Percentiles rank a stretch among this genome's conserved stretches.
These are phyloP conservation scores for Pyrus betulifolia DNA, from an alignment of 306 rosid species.

Conservation along the genomic window DNA sequence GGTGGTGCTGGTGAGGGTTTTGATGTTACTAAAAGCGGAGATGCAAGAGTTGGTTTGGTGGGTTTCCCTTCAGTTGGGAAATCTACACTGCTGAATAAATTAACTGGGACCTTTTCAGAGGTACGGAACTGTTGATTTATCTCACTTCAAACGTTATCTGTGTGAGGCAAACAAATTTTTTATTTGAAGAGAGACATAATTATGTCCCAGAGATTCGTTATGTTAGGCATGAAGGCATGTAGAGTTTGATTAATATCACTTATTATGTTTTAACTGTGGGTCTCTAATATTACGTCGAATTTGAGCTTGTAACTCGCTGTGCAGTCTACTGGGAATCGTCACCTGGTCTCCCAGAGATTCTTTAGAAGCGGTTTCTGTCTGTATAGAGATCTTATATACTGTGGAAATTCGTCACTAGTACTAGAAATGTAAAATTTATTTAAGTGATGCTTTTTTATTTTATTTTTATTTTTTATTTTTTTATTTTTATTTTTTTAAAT, in stretches of 20 bases:
- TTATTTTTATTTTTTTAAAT: no score
- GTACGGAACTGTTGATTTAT: conserved; percentile 25
- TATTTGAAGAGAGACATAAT: not conserved
- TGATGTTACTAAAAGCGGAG: conserved; percentile 98
- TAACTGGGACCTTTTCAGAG: conserved; percentile 99
- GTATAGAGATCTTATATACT: not conserved
- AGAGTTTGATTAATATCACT: not conserved
- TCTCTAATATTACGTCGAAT: not conserved
- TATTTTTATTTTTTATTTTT: no score
- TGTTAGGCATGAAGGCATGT: not conserved
- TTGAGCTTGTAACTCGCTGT: not conserved
- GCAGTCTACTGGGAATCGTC: not conserved
- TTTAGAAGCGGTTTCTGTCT: not conserved
- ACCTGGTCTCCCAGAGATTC: not conserved
- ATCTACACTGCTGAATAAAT: conserved; percentile 84
- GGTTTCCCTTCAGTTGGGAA: conserved; percentile 99
- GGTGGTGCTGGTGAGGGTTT: conserved; percentile 99
- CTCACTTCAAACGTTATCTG: not conserved
- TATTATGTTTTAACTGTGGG: not conserved
- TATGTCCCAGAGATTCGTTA: not conserved
- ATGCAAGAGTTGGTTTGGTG: conserved; percentile 97
- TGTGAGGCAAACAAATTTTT: not conserved
- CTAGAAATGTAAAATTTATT: not conserved
- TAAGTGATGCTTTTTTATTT: not conserved
- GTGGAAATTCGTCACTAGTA: not conserved